Evolutionary conservation across 768 basidiomycete species (phyloP), one percentile per base, ranked within the genome.

Genomic region (Mycena haematopus): DNA sequence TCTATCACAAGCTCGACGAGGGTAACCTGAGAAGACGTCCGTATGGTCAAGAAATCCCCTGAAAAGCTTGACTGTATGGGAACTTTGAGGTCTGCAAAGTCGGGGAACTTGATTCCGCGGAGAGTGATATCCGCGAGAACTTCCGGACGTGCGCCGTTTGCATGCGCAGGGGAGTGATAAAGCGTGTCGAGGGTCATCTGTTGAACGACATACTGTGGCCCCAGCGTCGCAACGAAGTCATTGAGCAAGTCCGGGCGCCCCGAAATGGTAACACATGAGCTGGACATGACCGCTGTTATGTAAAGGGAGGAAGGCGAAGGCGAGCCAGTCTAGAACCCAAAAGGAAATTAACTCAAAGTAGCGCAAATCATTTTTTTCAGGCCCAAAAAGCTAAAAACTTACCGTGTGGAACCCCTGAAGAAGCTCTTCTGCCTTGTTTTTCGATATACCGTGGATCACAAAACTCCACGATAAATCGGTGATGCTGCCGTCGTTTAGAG

Each of bases 161-260:
- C 65, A 60, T 76, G 77, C 11, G 69, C 40, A 14, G 77, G 70
- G 2, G 78, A 74, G 69, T 89, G 88, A 66, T 89, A 89, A 0
- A 87, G 77, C 0, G 82, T 76, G 52, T 81, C 76, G 45, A 88
- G 70, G 1, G 77, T 76, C 1, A 84, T 83, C 50, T 79, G 72
- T 61, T 80, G 81, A 0, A 81, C 72, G 1, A 74, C 65, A 22
- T 76, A 76, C n/a, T 69, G 70, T 4, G 73, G 65, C 22, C 78
- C 75, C 44, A 84, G 65, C 8, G 68, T 74, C 17, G 66, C 65
- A 7, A 78, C 73, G 69, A 88, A 87, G 25, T 70, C 69, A 8
- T 73, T 69, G 31, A 89, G 73, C 49, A 79, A 55, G 62, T 84
- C 81, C 3, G 88, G 87, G 51, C 75, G 80, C 24, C 87, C 88